phyloP scores from a whole-genome alignment of 495 filamentous ascomycete genomes.

The Xylona heveae region DNA sequence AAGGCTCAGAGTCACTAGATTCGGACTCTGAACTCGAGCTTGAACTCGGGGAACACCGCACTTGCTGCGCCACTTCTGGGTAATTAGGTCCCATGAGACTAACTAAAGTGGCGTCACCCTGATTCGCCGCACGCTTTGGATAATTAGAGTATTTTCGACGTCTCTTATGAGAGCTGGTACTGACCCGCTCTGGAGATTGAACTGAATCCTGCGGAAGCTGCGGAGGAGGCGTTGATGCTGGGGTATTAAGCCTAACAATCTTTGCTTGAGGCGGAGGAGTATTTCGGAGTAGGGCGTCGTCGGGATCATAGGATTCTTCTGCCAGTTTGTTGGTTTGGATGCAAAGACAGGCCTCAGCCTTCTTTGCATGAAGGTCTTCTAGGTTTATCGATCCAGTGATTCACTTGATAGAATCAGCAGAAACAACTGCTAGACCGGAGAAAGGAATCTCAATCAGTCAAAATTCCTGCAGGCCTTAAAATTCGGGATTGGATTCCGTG shows the following conservation, averaged over 20 bases:
- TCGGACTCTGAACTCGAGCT: slow-evolving; percentile 2
- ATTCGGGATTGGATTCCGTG: too few relatives aligned
- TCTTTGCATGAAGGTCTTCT: too few relatives aligned
- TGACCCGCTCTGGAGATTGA: slow-evolving; percentile 2
- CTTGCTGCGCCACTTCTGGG: slow-evolving; percentile 5
- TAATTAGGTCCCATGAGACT: slow-evolving; percentile 3
- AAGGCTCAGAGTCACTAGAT: too few relatives aligned
- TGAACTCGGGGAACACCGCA: not conserved
- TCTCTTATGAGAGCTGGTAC: slow-evolving; percentile 1
- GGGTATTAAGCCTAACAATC: not conserved
- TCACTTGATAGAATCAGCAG: too few relatives aligned
- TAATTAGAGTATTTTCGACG: not conserved
- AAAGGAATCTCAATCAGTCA: too few relatives aligned
- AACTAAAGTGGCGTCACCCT: slow-evolving; percentile 6
- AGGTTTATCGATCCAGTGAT: too few relatives aligned
- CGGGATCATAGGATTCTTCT: slow-evolving; percentile 6
- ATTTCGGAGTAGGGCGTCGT: slow-evolving; percentile 6
- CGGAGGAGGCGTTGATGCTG: not conserved
- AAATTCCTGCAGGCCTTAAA: too few relatives aligned
- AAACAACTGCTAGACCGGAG: too few relatives aligned
- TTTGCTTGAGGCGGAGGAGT: slow-evolving; percentile 3
- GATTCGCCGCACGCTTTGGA: slow-evolving; percentile 1
- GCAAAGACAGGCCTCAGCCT: too few relatives aligned
- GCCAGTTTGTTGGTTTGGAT: too few relatives aligned
- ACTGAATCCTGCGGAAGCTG: not conserved